Conservation (phyloP, 257 asterid species). For the Misopates orontium region DNA sequence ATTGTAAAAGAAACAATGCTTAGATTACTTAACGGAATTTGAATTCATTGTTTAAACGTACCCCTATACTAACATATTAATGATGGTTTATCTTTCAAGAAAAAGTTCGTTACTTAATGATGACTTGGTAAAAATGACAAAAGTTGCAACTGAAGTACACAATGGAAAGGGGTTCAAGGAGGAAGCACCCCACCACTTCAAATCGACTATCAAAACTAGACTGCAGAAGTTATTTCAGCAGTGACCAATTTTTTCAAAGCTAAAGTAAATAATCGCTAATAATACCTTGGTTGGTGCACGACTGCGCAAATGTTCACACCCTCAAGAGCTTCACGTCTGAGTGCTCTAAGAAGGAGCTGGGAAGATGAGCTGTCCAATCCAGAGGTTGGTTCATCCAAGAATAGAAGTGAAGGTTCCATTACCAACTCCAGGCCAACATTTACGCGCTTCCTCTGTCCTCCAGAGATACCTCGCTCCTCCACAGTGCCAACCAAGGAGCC, state of each 20-base stretch:
- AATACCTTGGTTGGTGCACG: constrained; percentile 94
- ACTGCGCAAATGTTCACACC: constrained; percentile 95
- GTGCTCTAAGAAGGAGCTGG: constrained; percentile 86
- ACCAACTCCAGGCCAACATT: constrained; percentile 95
- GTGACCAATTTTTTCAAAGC: no score
- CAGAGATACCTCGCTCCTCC: constrained; percentile 92
- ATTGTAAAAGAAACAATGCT: neutral
- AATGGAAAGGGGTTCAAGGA: no score
- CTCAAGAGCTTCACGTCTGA: constrained; percentile 88
- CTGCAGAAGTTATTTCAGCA: no score
- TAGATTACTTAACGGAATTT: no score
- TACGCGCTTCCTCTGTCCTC: constrained; percentile 94
- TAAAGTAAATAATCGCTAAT: neutral
- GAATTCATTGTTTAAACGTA: no score
- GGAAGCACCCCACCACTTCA: no score
- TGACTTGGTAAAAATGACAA: no score
- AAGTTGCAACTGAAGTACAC: no score
- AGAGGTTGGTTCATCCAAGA: constrained; percentile 92
- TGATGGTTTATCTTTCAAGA: no score
- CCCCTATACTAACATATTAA: no score
- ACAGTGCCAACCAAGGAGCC: constrained; percentile 86
- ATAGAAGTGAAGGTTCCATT: constrained; percentile 89
- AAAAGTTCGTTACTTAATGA: no score
- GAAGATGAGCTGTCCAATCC: constrained; percentile 96
- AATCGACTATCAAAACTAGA: no score